Evolutionary conservation across 805 yeast genomes (phyloP).

Genomic region (Starmerella bombi): DNA sequence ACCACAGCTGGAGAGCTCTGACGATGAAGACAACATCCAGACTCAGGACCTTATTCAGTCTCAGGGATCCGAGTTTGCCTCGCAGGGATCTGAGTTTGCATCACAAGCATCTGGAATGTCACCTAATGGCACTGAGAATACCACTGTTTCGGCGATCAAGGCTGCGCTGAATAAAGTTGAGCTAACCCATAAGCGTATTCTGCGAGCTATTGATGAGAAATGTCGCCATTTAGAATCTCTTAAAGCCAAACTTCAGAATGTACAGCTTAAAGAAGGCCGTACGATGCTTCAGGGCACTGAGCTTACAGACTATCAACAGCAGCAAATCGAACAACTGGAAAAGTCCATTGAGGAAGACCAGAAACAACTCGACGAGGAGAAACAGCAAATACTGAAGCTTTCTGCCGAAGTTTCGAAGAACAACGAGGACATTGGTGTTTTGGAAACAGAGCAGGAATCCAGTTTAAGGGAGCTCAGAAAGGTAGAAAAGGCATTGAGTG

Average conservation of each 20-base stretch:
- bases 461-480: slow-evolving; percentile 8
- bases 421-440: not conserved
- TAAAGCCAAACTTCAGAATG: not conserved
- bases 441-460: not conserved
- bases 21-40: too few relatives aligned
- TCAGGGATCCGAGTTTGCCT: too few relatives aligned
- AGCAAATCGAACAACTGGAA: slow-evolving; percentile 21
- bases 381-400: not conserved
- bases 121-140: too few relatives aligned
- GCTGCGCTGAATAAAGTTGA: too few relatives aligned
- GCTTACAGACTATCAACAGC: slow-evolving; percentile 47
- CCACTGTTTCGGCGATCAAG: too few relatives aligned
- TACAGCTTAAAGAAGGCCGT: slow-evolving; percentile 33
- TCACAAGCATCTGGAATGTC: too few relatives aligned
- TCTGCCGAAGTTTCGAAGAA: not conserved
- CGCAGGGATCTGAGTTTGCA: too few relatives aligned
- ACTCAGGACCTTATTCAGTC: too few relatives aligned
- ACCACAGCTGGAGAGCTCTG: too few relatives aligned
- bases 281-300: slow-evolving; percentile 45
- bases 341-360: slow-evolving; percentile 16
- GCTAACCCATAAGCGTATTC: too few relatives aligned
- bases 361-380: not conserved
- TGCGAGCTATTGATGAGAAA: not conserved
- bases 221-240: not conserved
- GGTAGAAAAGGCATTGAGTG: slow-evolving; percentile 22